These are phyloP conservation scores for Leccinum arenicola DNA, from an alignment of 768 basidiomycete species.

Conservation along the genomic window DNA sequence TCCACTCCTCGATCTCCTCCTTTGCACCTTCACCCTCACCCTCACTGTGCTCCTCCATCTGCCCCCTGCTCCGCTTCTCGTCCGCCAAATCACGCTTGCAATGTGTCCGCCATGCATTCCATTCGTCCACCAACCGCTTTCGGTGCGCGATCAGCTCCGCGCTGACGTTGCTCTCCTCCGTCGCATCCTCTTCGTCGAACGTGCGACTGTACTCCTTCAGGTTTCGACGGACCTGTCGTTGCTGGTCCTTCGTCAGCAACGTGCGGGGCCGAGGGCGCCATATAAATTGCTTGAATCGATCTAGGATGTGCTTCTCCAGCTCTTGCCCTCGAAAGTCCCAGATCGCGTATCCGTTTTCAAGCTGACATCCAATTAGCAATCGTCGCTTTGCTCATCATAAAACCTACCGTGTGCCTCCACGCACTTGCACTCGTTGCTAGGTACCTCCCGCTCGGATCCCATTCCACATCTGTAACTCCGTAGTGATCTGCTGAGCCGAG, in stretches of 20 bases:
- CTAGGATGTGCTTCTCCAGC: slow-evolving; percentile 81
- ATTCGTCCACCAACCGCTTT: slow-evolving; percentile 92
- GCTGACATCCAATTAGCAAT: slow-evolving; percentile 42
- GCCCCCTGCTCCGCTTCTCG: slow-evolving; percentile 42
- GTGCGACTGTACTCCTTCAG: slow-evolving; percentile 85
- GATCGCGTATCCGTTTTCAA: slow-evolving; percentile 93
- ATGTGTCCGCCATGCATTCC: slow-evolving; percentile 93
- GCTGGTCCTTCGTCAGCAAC: slow-evolving; percentile 82
- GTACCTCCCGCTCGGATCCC: slow-evolving; percentile 96
- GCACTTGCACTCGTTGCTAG: slow-evolving; percentile 90
- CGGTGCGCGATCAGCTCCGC: slow-evolving; percentile 90
- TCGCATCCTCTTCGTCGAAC: slow-evolving; percentile 97
- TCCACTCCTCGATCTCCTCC: slow-evolving; percentile 92
- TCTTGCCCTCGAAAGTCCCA: slow-evolving; percentile 99
- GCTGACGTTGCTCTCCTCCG: slow-evolving; percentile 91
- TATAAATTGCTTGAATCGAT: slow-evolving; percentile 98
- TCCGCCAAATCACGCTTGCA: slow-evolving; percentile 66
- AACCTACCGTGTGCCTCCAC: slow-evolving; percentile 88
- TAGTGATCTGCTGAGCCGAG: slow-evolving; percentile 91
- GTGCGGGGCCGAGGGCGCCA: slow-evolving; percentile 97
- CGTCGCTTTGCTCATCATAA: neutral
- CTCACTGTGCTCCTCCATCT: slow-evolving; percentile 31
- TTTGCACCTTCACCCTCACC: slow-evolving; percentile 57
- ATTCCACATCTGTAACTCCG: slow-evolving; percentile 95
- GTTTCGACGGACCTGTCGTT: slow-evolving; percentile 82